Base-by-base conservation (phyloP, 768 basidiomycete genomes). In the Lentinula lateritia region DNA sequence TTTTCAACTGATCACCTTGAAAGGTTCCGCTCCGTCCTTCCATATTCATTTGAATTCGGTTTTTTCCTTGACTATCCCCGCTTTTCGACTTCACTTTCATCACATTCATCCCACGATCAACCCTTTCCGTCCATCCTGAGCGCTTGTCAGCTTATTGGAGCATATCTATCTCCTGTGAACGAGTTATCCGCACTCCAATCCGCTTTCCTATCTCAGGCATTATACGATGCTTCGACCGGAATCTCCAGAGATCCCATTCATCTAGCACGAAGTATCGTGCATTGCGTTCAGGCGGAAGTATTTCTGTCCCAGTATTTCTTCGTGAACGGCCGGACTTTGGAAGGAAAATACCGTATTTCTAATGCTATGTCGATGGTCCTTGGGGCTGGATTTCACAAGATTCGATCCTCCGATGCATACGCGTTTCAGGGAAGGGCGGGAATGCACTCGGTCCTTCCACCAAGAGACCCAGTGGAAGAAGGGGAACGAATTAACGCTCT, bases 261-360 rank as follows among this genome's bases (percentile, higher is more conserved):
- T 54, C 65, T 70, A 8, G 70, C 73, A 1, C 55, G 41, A 56
- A 48, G 58, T 28, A 68, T 75, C 15, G 62, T 79, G 9, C 71
- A 76, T 35, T 62, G 72, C 39, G 64, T 80, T 9, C 78, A 79
- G 53, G 69, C 75, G 2, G 75, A 82, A 35, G 68, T 83, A 1
- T 70, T 84, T 12, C 67, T 84, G 15, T 67, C 78, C 0, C 72
- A 74, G 52, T 82, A 79, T 63, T 76, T 83, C 67, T 76, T 80
- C 61, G 71, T 73, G 34, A 71, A 72, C 35, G 78, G 75, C 28
- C 74, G 81, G 10, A 63, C 71, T 16, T 64, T 80, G 6, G 81
- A 80, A 41, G 83, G 79, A 1, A 74, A 73, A 60, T 81, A 81
- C 62, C 73, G 73, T 54, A 70, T 72, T 39, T 74, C 75, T 61